Percentiles rank a stretch among this genome's conserved stretches.
These are phyloP conservation scores for Penicillium sp. DNA, from an alignment of 2,329 filamentous ascomycete species.

Conservation along the genomic window DNA sequence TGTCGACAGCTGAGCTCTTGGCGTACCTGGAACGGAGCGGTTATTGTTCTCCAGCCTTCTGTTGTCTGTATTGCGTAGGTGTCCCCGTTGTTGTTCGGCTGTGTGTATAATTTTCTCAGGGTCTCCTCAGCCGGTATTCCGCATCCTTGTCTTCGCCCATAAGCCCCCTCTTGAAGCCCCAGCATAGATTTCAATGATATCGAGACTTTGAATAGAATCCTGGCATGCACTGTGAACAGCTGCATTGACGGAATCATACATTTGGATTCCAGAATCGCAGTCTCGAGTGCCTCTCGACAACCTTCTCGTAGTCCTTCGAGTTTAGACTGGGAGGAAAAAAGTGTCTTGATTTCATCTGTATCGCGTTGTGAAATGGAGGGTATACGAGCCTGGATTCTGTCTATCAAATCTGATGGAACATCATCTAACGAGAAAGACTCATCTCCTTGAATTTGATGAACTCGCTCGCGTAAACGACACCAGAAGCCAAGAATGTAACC, in stretches of 20 bases:
- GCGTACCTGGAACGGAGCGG: conserved; percentile 1
- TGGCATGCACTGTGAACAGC: neutral
- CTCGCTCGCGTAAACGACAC: neutral
- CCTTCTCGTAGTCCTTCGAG: neutral
- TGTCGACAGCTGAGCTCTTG: conserved; percentile 1
- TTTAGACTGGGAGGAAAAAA: neutral
- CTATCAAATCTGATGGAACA: neutral
- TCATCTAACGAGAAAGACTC: neutral
- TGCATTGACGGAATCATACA: neutral
- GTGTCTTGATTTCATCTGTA: neutral
- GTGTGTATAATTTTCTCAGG: neutral
- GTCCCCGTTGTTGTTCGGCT: neutral
- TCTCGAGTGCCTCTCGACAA: neutral
- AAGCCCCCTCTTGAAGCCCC: neutral
- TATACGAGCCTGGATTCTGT: neutral
- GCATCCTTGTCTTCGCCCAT: neutral
- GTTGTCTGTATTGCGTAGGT: neutral
- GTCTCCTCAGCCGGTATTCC: neutral
- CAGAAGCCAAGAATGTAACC: conserved; percentile 1
- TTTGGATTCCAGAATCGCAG: neutral
- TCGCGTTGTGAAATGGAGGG: neutral
- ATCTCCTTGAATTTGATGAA: neutral
- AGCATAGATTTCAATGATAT: neutral
- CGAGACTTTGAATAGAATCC: neutral
- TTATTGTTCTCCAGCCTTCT: neutral